phyloP scores from a whole-genome alignment of 148 eudicot genomes.

The Cornus florida region DNA sequence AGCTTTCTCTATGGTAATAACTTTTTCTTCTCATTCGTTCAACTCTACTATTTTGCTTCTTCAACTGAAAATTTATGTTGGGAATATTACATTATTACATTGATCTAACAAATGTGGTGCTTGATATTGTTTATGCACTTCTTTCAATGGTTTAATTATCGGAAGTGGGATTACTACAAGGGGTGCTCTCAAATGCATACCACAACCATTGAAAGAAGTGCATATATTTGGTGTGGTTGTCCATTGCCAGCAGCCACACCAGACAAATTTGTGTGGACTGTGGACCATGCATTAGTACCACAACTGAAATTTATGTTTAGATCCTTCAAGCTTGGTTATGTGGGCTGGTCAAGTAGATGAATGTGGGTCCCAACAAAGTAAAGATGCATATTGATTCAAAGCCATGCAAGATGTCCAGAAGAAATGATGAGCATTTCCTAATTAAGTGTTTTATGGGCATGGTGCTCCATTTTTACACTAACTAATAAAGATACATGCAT shows the following conservation, averaged over 20 bases:
- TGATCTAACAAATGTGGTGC: not conserved
- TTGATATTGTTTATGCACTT: not conserved
- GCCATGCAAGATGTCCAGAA: not conserved
- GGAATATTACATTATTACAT: not conserved
- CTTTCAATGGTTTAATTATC: too few species aligned
- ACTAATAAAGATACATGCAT: too few species aligned
- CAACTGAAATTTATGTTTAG: not conserved
- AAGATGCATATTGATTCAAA: not conserved
- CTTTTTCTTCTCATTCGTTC: not conserved
- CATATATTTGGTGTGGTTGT: not conserved
- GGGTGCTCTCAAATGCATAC: not conserved
- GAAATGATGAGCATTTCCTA: not conserved
- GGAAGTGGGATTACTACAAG: not conserved
- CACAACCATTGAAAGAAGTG: too few species aligned
- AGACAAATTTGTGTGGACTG: not conserved
- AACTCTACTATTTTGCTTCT: not conserved
- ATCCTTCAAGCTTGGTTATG: not conserved
- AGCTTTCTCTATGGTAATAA: conserved; percentile 89
- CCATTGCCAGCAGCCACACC: not conserved
- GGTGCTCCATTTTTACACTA: too few species aligned
- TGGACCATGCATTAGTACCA: not conserved
- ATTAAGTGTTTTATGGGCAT: too few species aligned
- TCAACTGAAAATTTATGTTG: not conserved
- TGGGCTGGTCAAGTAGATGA: not conserved
- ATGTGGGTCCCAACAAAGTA: not conserved